Evolutionary conservation across 495 filamentous ascomycete species (phyloP).

Genomic region (Chlorociboria aeruginascens): DNA sequence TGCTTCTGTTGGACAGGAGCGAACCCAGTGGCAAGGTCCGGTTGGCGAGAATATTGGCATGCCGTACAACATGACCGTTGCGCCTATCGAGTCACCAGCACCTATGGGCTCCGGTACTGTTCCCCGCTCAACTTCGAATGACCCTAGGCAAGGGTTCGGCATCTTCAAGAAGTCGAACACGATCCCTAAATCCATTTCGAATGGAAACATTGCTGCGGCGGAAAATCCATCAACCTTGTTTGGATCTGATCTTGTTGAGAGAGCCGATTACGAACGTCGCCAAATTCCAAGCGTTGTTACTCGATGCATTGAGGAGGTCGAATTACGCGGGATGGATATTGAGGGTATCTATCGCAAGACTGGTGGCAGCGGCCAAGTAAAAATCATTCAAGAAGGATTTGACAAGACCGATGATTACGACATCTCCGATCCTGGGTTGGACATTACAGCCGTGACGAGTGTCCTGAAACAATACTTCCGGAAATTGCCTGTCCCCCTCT

Average conservation of each 20-base stretch:
- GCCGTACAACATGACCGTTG: slow-evolving; percentile 48
- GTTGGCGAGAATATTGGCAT: slow-evolving; percentile 45
- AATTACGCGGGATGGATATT: slow-evolving; percentile 91
- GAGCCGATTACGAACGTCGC: slow-evolving; percentile 80
- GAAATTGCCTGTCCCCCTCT: slow-evolving; percentile 78
- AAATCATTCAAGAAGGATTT: slow-evolving; percentile 79
- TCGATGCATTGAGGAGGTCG: slow-evolving; percentile 95
- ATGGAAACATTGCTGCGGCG: slow-evolving; percentile 38
- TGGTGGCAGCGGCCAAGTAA: slow-evolving; percentile 77
- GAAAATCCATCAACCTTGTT: slow-evolving; percentile 60
- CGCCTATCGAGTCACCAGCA: slow-evolving; percentile 33
- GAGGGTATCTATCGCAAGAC: slow-evolving; percentile 98
- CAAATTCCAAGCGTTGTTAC: slow-evolving; percentile 84
- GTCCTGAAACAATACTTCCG: slow-evolving; percentile 97
- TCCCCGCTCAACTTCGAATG: slow-evolving; percentile 17
- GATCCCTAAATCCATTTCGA: slow-evolving; percentile 38
- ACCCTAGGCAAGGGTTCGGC: slow-evolving; percentile 44
- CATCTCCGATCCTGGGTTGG: slow-evolving; percentile 83
- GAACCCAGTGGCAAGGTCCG: slow-evolving; percentile 30
- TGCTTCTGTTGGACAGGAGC: slow-evolving; percentile 28
- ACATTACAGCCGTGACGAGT: slow-evolving; percentile 94
- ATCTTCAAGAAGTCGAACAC: slow-evolving; percentile 47
- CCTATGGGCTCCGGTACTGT: slow-evolving; percentile 12
- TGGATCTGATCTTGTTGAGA: slow-evolving; percentile 76
- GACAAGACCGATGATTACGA: slow-evolving; percentile 75